These are phyloP conservation scores for Fragosphaeria purpurea DNA, from an alignment of 2,329 filamentous ascomycete species.

Conservation along the genomic window DNA sequence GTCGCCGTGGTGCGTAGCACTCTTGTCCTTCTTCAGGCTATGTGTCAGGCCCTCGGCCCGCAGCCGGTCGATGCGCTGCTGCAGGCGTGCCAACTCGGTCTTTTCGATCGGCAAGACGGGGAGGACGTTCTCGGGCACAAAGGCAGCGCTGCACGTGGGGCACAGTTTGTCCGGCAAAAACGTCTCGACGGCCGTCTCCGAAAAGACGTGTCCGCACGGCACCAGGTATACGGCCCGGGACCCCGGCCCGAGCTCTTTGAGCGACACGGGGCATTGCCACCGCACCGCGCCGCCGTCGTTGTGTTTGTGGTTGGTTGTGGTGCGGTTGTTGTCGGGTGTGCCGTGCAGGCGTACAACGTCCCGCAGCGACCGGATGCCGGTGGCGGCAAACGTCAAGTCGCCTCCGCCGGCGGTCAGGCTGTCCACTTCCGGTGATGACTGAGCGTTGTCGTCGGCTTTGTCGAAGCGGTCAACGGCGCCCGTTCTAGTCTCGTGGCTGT, in stretches of 20 bases:
- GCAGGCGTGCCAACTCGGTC: slow-evolving; percentile 58
- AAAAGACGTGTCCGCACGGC: slow-evolving; percentile 91
- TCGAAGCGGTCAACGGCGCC: background rate
- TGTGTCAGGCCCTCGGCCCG: slow-evolving; percentile 67
- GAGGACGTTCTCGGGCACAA: slow-evolving; percentile 68
- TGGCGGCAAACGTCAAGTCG: slow-evolving; percentile 31
- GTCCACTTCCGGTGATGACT: slow-evolving; percentile 28
- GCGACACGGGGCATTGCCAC: slow-evolving; percentile 79
- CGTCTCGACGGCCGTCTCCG: slow-evolving; percentile 74
- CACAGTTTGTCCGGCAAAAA: slow-evolving; percentile 50
- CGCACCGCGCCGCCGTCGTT: slow-evolving; percentile 30
- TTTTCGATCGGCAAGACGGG: slow-evolving; percentile 64
- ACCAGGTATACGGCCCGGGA: slow-evolving; percentile 81
- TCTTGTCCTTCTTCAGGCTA: slow-evolving; percentile 72
- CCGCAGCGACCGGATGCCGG: slow-evolving; percentile 66
- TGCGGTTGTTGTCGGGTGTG: slow-evolving; percentile 27
- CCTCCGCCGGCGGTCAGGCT: slow-evolving; percentile 30
- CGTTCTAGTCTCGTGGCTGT: too few species aligned
- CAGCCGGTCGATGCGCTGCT: slow-evolving; percentile 57
- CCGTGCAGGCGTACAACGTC: slow-evolving; percentile 86
- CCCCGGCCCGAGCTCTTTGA: slow-evolving; percentile 71
- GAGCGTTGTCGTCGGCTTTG: background rate
- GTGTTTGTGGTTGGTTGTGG: background rate
- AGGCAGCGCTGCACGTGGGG: slow-evolving; percentile 66
- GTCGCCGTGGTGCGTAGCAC: slow-evolving; percentile 19